These are phyloP conservation scores for Fusarium tricinctum DNA, from an alignment of 2,329 filamentous ascomycete genomes.

Conservation along the genomic window DNA sequence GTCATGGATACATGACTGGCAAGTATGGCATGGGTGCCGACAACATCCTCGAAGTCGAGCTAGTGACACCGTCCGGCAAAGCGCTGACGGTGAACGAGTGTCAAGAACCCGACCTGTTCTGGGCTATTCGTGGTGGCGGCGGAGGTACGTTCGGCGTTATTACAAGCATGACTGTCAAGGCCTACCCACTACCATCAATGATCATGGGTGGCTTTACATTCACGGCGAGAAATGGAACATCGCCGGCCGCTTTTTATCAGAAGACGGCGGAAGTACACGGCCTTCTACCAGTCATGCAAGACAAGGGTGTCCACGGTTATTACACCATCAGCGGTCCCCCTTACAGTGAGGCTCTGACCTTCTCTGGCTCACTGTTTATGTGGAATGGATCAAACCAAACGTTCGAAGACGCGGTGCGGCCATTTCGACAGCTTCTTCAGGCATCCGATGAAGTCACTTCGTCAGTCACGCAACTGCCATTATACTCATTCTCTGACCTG, in stretches of 20 bases:
- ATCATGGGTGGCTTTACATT: neutral
- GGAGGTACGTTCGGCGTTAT: conserved; percentile 17
- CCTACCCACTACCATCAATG: neutral
- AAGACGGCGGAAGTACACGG: neutral
- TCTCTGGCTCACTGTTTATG: neutral
- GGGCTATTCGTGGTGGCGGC: conserved; percentile 10
- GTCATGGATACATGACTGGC: neutral
- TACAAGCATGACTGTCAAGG: conserved; percentile 1
- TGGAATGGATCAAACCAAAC: neutral
- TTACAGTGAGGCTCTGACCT: neutral
- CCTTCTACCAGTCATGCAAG: neutral
- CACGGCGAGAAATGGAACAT: neutral
- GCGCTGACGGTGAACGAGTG: neutral
- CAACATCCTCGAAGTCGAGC: neutral
- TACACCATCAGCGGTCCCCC: conserved; percentile 2
- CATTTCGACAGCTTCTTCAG: neutral
- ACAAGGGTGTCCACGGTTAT: neutral
- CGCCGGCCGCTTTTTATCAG: neutral
- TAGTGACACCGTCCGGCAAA: conserved; percentile 1
- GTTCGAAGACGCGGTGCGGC: neutral
- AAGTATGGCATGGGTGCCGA: conserved; percentile 6
- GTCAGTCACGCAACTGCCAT: neutral
- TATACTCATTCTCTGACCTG: neutral
- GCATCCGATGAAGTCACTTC: neutral
- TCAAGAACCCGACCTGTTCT: neutral